Conservation (phyloP, 1,284 basidiomycete genomes). For the Ustilago trichophora region DNA sequence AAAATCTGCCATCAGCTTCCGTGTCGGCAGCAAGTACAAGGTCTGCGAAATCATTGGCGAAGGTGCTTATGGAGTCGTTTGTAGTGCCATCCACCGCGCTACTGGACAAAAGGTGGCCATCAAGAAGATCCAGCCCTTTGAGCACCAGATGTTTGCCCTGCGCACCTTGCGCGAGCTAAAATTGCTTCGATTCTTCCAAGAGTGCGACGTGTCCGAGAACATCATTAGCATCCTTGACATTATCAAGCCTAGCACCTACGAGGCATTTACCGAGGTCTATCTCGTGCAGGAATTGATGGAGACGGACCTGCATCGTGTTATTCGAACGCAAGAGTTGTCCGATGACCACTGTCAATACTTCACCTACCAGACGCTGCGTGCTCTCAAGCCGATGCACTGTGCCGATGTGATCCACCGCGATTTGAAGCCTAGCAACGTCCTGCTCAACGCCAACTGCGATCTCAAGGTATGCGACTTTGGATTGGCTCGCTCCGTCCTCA, state of each 20-base stretch:
- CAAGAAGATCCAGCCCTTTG: conserved; percentile 67
- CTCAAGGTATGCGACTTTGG: conserved; percentile 67
- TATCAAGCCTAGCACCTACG: conserved; percentile 71
- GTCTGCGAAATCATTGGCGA: conserved; percentile 68
- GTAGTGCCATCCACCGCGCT: conserved; percentile 66
- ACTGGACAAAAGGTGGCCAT: conserved; percentile 68
- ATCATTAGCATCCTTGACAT: conserved; percentile 60
- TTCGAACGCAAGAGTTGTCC: conserved; percentile 65
- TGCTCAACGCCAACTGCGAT: conserved; percentile 65
- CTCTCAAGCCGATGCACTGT: conserved; percentile 65
- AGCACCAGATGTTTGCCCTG: conserved; percentile 66
- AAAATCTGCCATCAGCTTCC: conserved; percentile 56
- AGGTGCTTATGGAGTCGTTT: conserved; percentile 69
- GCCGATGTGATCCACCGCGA: conserved; percentile 65
- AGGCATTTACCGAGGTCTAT: conserved; percentile 91
- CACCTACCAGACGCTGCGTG: conserved; percentile 76
- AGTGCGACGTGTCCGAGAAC: conserved; percentile 61
- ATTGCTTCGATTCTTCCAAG: conserved; percentile 64
- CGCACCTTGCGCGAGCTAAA: conserved; percentile 65
- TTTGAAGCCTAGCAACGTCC: conserved; percentile 62
- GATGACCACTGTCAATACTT: conserved; percentile 94
- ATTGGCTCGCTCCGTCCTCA: conserved; percentile 62
- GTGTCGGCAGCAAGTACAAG: conserved; percentile 60
- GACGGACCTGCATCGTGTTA: conserved; percentile 65
- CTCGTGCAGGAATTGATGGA: conserved; percentile 72